Evolutionary conservation across 2,329 filamentous ascomycete species (phyloP), one percentile per base, ranked within the genome.

Genomic region (Hypoxylon rubiginosum): DNA sequence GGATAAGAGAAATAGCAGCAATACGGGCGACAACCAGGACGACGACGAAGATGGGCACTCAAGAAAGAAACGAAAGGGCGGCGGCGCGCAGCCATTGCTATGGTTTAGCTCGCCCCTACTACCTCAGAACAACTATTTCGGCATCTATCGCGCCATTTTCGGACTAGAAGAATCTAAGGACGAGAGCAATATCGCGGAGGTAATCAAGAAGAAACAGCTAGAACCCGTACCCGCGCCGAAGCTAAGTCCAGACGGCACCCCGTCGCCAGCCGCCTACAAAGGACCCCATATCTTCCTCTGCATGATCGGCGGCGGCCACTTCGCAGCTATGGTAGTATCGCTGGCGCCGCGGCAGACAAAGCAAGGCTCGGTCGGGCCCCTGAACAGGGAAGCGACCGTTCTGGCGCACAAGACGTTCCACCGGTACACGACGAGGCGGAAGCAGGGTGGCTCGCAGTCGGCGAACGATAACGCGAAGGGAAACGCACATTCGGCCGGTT

Each of bases 241-340:
- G 66, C 82, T 86, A 1, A 80, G 84, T 39, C 88, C 88, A 61
- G 89, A 90, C 51, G 87, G 88, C 1, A 82, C 83, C 15, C 78
- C 88, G 4, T 83, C 86, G 2, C 81, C 84, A 1, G 80, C 86
- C 9, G 82, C 83, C 3, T 88, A 91, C 75, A 88, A 89, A 24
- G 90, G 91, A 7, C 93, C 94, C 1, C 94, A 98, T 76, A 89
- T 97, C 53, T 98, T 99, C 76, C 86, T 99, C 51, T 98, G 94
- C 80, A 99, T 99, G 96, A 97, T 99, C 54, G 96, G 96, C 24
- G 96, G 96, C 64, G 96, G 96, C 0, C 96, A 99, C 78, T 99
- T 99, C 76, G 96, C 96, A 0, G 96, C 92, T 54, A 98, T 98
- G 94, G 85, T 98, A 10, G 92, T 99, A 10, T 94, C 94, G 0